Evolutionary conservation across 768 basidiomycete genomes (phyloP).

Genomic region (Ramaria rubella): DNA sequence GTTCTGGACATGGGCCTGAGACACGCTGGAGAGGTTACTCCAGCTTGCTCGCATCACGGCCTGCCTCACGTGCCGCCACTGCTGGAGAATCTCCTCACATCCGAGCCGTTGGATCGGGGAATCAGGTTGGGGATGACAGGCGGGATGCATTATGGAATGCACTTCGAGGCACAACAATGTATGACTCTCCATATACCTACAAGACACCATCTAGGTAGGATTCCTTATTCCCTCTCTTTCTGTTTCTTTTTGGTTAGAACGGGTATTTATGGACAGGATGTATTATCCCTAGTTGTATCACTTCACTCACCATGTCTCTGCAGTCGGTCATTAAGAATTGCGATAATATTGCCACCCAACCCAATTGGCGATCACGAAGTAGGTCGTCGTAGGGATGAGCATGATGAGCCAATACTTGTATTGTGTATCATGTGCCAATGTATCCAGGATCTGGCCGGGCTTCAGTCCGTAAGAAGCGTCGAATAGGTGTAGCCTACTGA

Average conservation of each 20-base stretch:
- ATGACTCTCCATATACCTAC: background rate
- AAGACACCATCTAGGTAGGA: background rate
- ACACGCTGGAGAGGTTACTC: background rate
- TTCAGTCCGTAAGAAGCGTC: no score
- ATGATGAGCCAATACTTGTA: conserved; percentile 86
- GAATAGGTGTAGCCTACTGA: conserved; percentile 29
- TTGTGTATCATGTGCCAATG: conserved; percentile 65
- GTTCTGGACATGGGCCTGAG: background rate
- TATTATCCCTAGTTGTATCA: background rate
- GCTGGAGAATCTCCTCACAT: background rate
- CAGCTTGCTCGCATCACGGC: background rate
- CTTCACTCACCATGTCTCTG: background rate
- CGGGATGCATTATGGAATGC: conserved; percentile 5
- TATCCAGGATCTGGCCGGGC: conserved; percentile 48
- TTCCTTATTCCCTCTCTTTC: background rate
- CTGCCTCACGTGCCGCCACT: background rate
- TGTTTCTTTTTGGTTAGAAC: background rate
- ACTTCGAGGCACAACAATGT: conserved; percentile 3
- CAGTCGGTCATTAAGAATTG: conserved; percentile 52
- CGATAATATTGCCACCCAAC: conserved; percentile 97
- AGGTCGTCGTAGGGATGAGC: conserved; percentile 72
- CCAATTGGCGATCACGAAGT: conserved; percentile 97
- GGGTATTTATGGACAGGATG: background rate
- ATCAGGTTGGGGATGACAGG: background rate
- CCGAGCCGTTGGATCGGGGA: background rate